Evolutionary conservation across 768 basidiomycete species (phyloP).

Genomic region (Hygrocybe punicea): DNA sequence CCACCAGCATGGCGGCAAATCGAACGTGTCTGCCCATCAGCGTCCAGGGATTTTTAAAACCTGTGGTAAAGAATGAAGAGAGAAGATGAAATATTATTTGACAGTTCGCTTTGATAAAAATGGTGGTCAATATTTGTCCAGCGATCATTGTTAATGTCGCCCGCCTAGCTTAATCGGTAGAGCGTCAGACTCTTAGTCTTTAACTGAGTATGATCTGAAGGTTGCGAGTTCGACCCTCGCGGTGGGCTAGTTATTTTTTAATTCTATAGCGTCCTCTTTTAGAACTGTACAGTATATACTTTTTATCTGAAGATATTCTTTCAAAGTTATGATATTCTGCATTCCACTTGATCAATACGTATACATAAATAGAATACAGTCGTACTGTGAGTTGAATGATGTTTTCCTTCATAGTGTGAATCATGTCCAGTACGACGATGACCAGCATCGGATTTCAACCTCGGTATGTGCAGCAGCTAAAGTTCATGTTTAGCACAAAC

Average conservation of each 20-base stretch:
- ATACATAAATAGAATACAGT: neutral
- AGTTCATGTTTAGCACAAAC: neutral
- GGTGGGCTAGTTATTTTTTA: slow-evolving; percentile 50
- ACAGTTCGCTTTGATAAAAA: no score
- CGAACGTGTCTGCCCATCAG: neutral
- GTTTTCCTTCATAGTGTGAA: neutral
- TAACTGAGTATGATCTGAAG: slow-evolving; percentile 52
- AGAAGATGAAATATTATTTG: no score
- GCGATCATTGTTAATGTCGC: no score
- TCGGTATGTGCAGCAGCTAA: slow-evolving; percentile 77
- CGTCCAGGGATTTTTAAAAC: neutral
- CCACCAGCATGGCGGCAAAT: slow-evolving; percentile 24
- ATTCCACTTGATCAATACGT: neutral
- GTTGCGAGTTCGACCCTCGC: slow-evolving; percentile 85
- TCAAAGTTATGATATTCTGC: neutral
- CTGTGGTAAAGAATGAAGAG: no score
- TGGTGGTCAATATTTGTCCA: no score
- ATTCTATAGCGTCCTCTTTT: no score
- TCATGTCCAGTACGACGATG: slow-evolving; percentile 25
- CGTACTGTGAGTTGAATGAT: no score
- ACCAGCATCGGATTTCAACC: slow-evolving; percentile 43
- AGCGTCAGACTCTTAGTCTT: slow-evolving; percentile 50
- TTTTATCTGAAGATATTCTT: no score
- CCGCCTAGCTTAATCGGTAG: slow-evolving; percentile 67
- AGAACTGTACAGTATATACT: no score